phyloP scores from a whole-genome alignment of 345 rosid species.

The Dovyalis caffra region DNA sequence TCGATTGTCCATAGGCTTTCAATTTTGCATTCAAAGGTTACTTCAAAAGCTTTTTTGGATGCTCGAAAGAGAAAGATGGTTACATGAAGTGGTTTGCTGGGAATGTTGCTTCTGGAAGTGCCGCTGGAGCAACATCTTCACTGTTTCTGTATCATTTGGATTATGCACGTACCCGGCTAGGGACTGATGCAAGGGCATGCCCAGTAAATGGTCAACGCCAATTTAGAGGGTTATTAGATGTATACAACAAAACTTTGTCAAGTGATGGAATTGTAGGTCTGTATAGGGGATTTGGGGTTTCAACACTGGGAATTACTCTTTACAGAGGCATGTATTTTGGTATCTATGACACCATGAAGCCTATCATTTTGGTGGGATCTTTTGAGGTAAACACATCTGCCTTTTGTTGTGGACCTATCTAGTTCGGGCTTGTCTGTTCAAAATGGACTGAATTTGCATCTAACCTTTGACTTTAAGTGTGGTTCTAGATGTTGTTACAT shows the following conservation, averaged over 20 bases:
- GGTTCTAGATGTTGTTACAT: not conserved
- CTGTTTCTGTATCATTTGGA: conserved; percentile 84
- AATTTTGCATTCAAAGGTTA: conserved; percentile 97
- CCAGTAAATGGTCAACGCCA: conserved; percentile 58
- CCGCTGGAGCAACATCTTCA: conserved; percentile 92
- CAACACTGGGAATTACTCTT: conserved; percentile 84
- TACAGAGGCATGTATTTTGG: conserved; percentile 97
- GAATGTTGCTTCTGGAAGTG: conserved; percentile 92
- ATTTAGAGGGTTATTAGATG: conserved; percentile 79
- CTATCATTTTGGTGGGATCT: conserved; percentile 76
- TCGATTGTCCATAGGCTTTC: conserved; percentile 80
- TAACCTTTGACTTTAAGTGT: not conserved
- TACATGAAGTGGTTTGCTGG: conserved; percentile 80
- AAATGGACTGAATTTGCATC: not conserved
- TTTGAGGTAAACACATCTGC: conserved; percentile 54
- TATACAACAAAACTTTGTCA: conserved; percentile 66
- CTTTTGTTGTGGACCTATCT: not conserved
- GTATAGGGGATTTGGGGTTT: conserved; percentile 87
- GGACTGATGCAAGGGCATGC: conserved; percentile 70
- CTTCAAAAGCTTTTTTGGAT: conserved; percentile 70
- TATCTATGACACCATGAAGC: conserved; percentile 86
- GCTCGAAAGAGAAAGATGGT: conserved; percentile 86
- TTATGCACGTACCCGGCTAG: conserved; percentile 83
- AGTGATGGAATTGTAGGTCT: conserved; percentile 73
- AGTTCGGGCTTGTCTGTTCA: not conserved